Evolutionary conservation across 106 monocot genomes (phyloP).

Genomic region (Vanilla planifolia): DNA sequence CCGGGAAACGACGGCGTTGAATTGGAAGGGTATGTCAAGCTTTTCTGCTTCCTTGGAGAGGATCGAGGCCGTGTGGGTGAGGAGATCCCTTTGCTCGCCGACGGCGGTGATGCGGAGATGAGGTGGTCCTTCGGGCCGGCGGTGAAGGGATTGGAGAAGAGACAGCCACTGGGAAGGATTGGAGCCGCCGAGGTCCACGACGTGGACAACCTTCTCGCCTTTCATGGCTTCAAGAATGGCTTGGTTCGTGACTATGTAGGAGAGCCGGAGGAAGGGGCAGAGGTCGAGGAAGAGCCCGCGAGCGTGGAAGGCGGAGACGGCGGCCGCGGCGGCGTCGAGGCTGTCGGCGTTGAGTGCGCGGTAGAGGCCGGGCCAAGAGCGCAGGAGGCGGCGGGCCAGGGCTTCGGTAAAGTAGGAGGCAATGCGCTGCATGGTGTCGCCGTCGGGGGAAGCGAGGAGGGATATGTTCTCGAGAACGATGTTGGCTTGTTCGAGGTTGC

Average conservation of each 20-base stretch:
- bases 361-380: slow-evolving; percentile 29
- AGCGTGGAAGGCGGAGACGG: background rate
- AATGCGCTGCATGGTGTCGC: slow-evolving; percentile 38
- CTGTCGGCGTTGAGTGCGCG: slow-evolving; percentile 15
- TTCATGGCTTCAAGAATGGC: slow-evolving; percentile 51
- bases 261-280: slow-evolving; percentile 44
- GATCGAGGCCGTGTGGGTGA: slow-evolving; percentile 6
- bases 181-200: slow-evolving; percentile 40
- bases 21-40: slow-evolving; percentile 33
- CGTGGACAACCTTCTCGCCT: slow-evolving; percentile 45
- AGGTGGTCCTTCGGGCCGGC: slow-evolving; percentile 27
- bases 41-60: slow-evolving; percentile 31
- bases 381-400: slow-evolving; percentile 33
- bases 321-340: slow-evolving; percentile 14
- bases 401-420: slow-evolving; percentile 44
- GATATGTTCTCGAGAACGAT: slow-evolving; percentile 35
- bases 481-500: slow-evolving; percentile 32
- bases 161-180: slow-evolving; percentile 39
- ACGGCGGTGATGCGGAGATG: slow-evolving; percentile 44
- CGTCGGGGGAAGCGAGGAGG: slow-evolving; percentile 22
- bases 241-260: slow-evolving; percentile 35
- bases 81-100: slow-evolving; percentile 15
- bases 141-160: slow-evolving; percentile 31
- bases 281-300: slow-evolving; percentile 40
- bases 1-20: slow-evolving; percentile 15